Evolutionary conservation across 1,284 basidiomycete species (phyloP).

Genomic region (Chondrostereum purpureum): DNA sequence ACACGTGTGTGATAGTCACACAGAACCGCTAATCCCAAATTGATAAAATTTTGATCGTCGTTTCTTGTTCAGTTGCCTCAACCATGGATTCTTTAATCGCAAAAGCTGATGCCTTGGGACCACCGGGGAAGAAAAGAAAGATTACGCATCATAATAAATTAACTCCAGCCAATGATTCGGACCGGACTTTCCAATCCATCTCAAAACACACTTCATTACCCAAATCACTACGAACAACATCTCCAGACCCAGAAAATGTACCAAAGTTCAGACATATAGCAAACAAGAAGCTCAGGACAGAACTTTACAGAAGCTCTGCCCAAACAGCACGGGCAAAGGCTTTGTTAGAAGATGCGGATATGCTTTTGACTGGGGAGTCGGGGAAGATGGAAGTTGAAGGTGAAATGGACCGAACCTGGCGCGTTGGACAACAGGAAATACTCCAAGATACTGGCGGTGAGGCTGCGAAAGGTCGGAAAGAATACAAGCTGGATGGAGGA

Average conservation of each 20-base stretch:
- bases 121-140: conserved; percentile 37
- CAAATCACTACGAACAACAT: conserved; percentile 48
- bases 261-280: conserved; percentile 56
- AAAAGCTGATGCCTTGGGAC: conserved; percentile 56
- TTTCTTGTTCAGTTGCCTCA: too few relatives aligned
- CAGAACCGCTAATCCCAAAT: too few relatives aligned
- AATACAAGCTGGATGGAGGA: conserved; percentile 84
- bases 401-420: conserved; percentile 86
- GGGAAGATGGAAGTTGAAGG: conserved; percentile 71
- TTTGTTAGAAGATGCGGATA: conserved; percentile 57
- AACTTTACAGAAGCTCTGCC: conserved; percentile 55
- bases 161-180: conserved; percentile 21
- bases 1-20: too few relatives aligned
- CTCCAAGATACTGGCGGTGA: conserved; percentile 63
- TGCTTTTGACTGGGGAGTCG: conserved; percentile 56
- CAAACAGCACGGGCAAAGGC: conserved; percentile 52
- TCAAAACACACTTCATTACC: conserved; percentile 48
- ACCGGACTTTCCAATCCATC: conserved; percentile 53
- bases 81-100: conserved; percentile 68
- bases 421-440: conserved; percentile 80
- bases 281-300: conserved; percentile 70
- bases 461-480: conserved; percentile 69
- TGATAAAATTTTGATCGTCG: too few relatives aligned
- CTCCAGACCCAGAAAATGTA: conserved; percentile 33
- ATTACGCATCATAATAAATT: conserved; percentile 2